phyloP scores from a whole-genome alignment of 192 early-diverging fungal genomes.

The Rhizophagus prolifer region DNA sequence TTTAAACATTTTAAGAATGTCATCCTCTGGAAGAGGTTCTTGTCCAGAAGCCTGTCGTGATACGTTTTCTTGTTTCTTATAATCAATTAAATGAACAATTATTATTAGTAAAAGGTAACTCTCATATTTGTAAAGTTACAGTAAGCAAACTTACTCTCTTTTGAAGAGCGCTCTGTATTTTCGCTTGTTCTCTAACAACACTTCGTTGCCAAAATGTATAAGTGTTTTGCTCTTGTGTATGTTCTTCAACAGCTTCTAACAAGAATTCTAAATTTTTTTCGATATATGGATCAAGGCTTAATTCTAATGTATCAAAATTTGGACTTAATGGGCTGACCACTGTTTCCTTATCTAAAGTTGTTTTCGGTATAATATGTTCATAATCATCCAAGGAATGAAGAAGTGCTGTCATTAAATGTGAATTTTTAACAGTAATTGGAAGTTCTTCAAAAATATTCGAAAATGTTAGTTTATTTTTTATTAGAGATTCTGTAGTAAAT shows the following conservation, averaged over 20 bases:
- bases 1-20: slow-evolving; percentile 69
- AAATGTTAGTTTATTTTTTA: slow-evolving; percentile 75
- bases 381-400: slow-evolving; percentile 66
- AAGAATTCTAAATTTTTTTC: slow-evolving; percentile 86
- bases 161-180: slow-evolving; percentile 59
- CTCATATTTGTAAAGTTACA: neutral
- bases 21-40: slow-evolving; percentile 74
- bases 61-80: slow-evolving; percentile 73
- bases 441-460: slow-evolving; percentile 88
- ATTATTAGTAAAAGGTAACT: neutral
- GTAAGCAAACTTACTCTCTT: slow-evolving; percentile 56
- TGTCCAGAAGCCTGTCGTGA: slow-evolving; percentile 65
- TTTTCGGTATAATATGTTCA: slow-evolving; percentile 58
- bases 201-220: slow-evolving; percentile 96
- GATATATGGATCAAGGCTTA: slow-evolving; percentile 79
- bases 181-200: slow-evolving; percentile 82
- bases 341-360: slow-evolving; percentile 42
- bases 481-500: slow-evolving; percentile 83
- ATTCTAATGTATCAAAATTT: slow-evolving; percentile 73
- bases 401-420: slow-evolving; percentile 75
- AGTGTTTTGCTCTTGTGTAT: slow-evolving; percentile 87
- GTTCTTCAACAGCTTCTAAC: slow-evolving; percentile 82
- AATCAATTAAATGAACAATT: neutral
- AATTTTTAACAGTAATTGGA: slow-evolving; percentile 85
- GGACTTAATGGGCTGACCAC: slow-evolving; percentile 50